Base-by-base conservation (phyloP, 2,329 filamentous ascomycete genomes). In the Coniochaeta prunicola region DNA sequence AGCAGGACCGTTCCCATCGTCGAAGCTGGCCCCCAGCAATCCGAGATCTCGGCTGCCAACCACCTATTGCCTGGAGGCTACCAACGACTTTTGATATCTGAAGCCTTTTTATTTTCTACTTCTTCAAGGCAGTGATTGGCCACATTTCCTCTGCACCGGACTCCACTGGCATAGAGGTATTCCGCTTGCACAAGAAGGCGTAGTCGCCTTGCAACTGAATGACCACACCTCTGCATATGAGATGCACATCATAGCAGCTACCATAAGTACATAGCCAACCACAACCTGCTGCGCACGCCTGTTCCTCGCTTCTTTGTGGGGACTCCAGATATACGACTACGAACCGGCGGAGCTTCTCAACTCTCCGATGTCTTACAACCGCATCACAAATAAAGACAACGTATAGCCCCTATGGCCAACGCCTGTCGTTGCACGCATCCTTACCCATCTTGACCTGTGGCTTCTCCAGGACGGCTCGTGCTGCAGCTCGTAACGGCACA, bases 291-390 rank as follows among this genome's bases (percentile, higher is more conserved):
- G n/a, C 56, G 58, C 34, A 58, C 56, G 45, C 48, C 34, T 45
- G 45, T 26, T n/a, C 26, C 15, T 17, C 38, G 45, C 19, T 34
- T 38, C 33, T 56, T 60, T 58, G 59, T 59, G 59, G 57, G 63
- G 56, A 62, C 57, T 30, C 3, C 61, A 61, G 58, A 55, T 54
- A 61, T 57, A 59, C 56, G 45, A 59, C 57, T 57, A 45, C 60
- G 63, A 61, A 62, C 62, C 59, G 67, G 62, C 66, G 65, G 64
- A 66, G 59, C 65, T 64, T 64, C 57, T 56, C 34, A 58, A 59
- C 59, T 63, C 61, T 59, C 66, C 64, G 59, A 67, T 72, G 71
- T 73, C 70, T 72, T 66, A 70, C 67, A 63, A 63, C 63, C 59
- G 60, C 64, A 62, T 64, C 61, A 59, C 64, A 65, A 65, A 67